phyloP scores from a whole-genome alignment of 1,284 basidiomycete genomes.

The Macrocybe sp. region DNA sequence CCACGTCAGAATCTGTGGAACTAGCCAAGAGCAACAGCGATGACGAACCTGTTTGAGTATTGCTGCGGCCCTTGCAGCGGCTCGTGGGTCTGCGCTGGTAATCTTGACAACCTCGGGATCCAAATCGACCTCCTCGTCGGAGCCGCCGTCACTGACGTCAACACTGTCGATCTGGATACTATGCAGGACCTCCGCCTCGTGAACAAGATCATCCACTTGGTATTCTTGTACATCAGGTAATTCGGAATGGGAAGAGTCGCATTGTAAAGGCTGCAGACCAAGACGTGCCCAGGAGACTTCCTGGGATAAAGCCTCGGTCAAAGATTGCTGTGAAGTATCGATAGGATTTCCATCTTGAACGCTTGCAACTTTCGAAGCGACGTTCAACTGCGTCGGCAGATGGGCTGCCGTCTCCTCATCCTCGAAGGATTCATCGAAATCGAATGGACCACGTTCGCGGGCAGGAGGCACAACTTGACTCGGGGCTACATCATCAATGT shows the following conservation, averaged over 20 bases:
- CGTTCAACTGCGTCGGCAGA: background rate
- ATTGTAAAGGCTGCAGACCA: no score
- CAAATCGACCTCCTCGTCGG: background rate
- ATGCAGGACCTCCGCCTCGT: background rate
- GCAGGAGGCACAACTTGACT: background rate
- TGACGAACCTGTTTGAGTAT: constrained; percentile 74
- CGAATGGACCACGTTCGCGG: background rate
- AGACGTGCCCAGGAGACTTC: no score
- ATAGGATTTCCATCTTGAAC: background rate
- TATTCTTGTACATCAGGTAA: background rate
- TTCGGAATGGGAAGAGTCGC: background rate
- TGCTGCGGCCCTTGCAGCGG: constrained; percentile 85
- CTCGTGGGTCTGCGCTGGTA: constrained; percentile 73
- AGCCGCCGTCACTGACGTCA: constrained; percentile 17
- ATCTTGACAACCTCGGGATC: constrained; percentile 64
- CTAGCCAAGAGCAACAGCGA: constrained; percentile 3
- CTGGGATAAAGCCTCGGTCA: no score
- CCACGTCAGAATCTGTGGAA: background rate
- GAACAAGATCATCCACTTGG: background rate
- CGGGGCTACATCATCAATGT: background rate
- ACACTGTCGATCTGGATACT: constrained; percentile 14
- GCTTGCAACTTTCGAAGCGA: background rate
- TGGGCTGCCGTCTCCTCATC: background rate
- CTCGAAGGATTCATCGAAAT: constrained; percentile 7
- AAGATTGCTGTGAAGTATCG: background rate